Base-by-base conservation (phyloP, 371 early-diverging fungal species). In the Rhizopus sp. region DNA sequence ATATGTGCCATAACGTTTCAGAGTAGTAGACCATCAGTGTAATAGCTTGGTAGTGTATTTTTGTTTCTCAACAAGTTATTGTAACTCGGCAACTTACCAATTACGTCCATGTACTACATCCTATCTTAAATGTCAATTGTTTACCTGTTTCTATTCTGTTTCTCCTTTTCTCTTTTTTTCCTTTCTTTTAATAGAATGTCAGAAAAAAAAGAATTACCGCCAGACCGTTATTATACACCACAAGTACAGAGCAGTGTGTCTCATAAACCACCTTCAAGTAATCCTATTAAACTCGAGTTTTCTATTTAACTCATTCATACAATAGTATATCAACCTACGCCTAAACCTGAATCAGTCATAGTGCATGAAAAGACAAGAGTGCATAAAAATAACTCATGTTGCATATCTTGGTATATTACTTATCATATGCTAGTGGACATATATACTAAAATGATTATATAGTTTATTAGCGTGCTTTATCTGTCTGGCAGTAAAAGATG, bases 161-260 rank as follows among this genome's bases (percentile, higher is more conserved):
- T 2, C 16, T n/a, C 2, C 29, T 9, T 29, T 46, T 46, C 8
- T 7, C 29, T 46, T 23, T 23, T 7, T 23, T 46, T 23, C 23
- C 29, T 23, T 46, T 46, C 15, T 42, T 42, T 7, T 42, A 15
- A 17, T 42, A 2, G 5, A 8, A 29, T 46, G 46, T 5, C 30
- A 29, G 46, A 46, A 46, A 46, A 23, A 4, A 46, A 29, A 46
- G 29, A 46, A 46, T 17, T 12, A 7, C 46, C 46, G 7, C 8
- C 29, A 23, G 46, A 46, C 5, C 46, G 46, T 29, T 46, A 46
- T 9, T 46, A 46, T 46, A 29, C 46, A 23, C 46, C 46, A 29
- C 46, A 46, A 46, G 29, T 46, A 46, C 46, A 4, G 29, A 23
- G 8, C 44, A 42, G 29, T 23, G 29, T 7, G 29, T 23, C 46